A percentile compares a stretch with the other conserved stretches of the same genome.
These are phyloP conservation scores for Pelargonium citronellum DNA, from an alignment of 441 rosid genomes.

Conservation along the genomic window DNA sequence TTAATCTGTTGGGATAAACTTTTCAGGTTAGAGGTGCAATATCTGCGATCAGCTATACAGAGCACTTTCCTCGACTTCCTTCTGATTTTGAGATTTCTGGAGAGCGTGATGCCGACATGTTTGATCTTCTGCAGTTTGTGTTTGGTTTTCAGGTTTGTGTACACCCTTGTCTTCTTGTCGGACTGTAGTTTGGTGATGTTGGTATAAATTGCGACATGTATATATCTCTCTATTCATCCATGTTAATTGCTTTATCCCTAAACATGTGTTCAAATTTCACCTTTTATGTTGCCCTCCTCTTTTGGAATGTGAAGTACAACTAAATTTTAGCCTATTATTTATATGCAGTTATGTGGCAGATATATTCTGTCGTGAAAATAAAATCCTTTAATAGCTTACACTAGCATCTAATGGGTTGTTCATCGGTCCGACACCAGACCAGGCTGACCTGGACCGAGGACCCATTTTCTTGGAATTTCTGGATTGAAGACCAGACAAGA, in stretches of 20 bases:
- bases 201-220: conserved; percentile 8
- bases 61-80: conserved; percentile 83
- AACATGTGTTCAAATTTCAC: neutral
- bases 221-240: neutral
- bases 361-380: too few species aligned
- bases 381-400: too few species aligned
- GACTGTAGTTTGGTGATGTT: conserved; percentile 4
- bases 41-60: conserved; percentile 73
- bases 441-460: too few species aligned
- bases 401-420: too few species aligned
- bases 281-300: neutral
- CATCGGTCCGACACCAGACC: too few species aligned
- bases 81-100: conserved; percentile 58
- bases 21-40: conserved; percentile 85
- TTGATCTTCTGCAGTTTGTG: conserved; percentile 82
- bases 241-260: neutral
- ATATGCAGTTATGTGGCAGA: too few species aligned
- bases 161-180: neutral
- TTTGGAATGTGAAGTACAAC: too few species aligned
- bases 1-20: conserved; percentile 16
- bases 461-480: too few species aligned
- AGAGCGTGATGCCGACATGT: conserved; percentile 82
- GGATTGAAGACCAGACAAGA: too few species aligned
- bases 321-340: too few species aligned
- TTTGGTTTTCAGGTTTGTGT: conserved; percentile 94